Evolutionary conservation across 495 filamentous ascomycete species (phyloP), one percentile per base, ranked within the genome.

Genomic region (Tuber umbilicatum): DNA sequence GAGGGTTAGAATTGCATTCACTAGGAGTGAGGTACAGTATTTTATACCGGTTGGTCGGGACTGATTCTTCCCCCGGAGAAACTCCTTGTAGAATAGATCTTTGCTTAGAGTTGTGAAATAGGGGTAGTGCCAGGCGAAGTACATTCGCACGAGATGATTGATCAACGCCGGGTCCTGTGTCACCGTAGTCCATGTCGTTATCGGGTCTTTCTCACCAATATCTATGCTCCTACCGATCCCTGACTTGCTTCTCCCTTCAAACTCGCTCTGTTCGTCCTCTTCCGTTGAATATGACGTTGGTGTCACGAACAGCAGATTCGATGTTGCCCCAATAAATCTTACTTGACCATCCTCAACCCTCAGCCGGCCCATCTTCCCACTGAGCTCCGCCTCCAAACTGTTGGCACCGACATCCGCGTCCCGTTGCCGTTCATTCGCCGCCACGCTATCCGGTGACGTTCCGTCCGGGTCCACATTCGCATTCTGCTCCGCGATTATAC

Each of bases 91-190:
- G 83, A 99, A 99, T 39, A 97, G 87, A 50, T 86, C 88, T 83
- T 92, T 96, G n/a, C 94, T 94, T 9, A 98, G 87, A 0, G 92
- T 94, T 17, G 93, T 94, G 84, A 99, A 99, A 83, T 93, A 98
- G 17, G 94, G 91, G 82, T 98, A 99, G 80, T 99, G 95, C 93
- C 95, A 99, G 41, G 91, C 91, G 84, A 98, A 97, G 84, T 99
- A 99, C 93, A 97, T 94, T 74, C 92, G 94, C 79, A 99, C 88
- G 17, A 99, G 88, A 85, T 98, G 96, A 21, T 89, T 88, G 76
- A 98, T 89, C 16, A 97, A 85, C 27, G 90, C 89, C 27, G 89
- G 84, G 82, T 98, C 91, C 67, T 89, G 86, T 14, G 94, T 97
- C 35, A 97, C 94, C 47, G 85, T 86, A 4, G 95, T 97, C 95